Percentiles rank a stretch among this genome's conserved stretches.
These are phyloP conservation scores for Raffaelea albimanens DNA, from an alignment of 2,329 filamentous ascomycete genomes.

Conservation along the genomic window DNA sequence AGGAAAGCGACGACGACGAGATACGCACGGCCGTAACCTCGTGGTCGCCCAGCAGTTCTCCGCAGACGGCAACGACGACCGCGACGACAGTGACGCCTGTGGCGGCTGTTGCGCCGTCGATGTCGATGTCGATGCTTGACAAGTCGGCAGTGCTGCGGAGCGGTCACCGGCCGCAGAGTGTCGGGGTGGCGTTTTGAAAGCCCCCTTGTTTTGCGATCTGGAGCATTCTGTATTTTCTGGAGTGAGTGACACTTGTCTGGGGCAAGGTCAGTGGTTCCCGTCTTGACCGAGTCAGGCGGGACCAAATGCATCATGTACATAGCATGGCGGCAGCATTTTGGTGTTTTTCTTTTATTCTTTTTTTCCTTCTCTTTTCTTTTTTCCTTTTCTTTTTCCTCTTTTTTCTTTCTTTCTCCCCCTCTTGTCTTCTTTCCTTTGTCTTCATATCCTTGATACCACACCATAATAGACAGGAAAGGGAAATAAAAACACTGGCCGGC, in stretches of 20 bases:
- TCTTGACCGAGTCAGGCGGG: too few species aligned
- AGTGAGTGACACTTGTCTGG: too few species aligned
- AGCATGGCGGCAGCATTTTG: background rate
- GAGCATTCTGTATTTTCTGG: too few species aligned
- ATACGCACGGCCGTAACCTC: conserved; percentile 34
- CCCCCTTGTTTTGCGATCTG: background rate
- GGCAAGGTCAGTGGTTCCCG: too few species aligned
- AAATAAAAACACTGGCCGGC: too few species aligned
- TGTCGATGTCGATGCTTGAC: background rate
- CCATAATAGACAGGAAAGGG: too few species aligned
- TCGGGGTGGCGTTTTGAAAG: conserved; percentile 36
- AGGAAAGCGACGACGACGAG: conserved; percentile 23
- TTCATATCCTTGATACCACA: background rate
- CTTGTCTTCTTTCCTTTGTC: background rate
- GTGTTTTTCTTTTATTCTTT: background rate
- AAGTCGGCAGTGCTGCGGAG: background rate
- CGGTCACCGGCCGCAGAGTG: conserved; percentile 25
- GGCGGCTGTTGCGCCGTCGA: background rate
- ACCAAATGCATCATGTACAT: too few species aligned
- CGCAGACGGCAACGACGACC: conserved; percentile 27
- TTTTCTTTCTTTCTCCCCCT: background rate
- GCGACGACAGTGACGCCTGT: conserved; percentile 21
- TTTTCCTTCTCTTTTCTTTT: background rate
- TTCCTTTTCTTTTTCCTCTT: background rate
- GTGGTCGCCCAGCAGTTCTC: conserved; percentile 38